Base-by-base conservation (phyloP, 768 basidiomycete genomes). In the Boletellus sp. region DNA sequence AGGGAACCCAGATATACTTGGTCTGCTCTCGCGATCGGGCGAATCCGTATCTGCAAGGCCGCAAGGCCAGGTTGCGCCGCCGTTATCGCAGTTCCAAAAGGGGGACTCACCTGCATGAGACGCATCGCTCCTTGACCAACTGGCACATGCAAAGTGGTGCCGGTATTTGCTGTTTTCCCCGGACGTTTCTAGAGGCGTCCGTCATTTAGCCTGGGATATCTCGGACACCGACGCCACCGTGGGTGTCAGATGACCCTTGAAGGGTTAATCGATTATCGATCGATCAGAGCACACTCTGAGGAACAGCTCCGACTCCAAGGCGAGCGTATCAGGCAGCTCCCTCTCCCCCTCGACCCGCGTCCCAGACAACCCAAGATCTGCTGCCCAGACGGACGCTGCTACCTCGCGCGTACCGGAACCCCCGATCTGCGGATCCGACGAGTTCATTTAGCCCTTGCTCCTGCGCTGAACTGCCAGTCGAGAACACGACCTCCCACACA, bases 361-460 rank as follows among this genome's bases (percentile, higher is more conserved):
- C 63, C 63, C 60, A 62, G 26, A 62, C 49, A 38, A 51, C 31
- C 63, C 61, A 62, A n/a, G 47, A 17, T 49, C 46, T 53, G 19
- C 12, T 6, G 17, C 56, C 58, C 12, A 61, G 22, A 34, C 16
- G 42, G 22, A 60, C 10, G 5, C 20, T 43, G 26, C 26, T 28
- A 23, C 47, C 51, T 13, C 22, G 36, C 5, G 38, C 19, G 33
- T 22, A 36, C 16, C 22, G 38, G 41, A 1, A 45, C 10, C 10
- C 41, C 43, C 41, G 50, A 43, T 50, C 26, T 0, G n/a, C 39
- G 16, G 58, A 39, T n/a, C 7, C 46, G 26, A 42, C 44, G 9
- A 61, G 59, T 23, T 50, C 56, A 13, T 42, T 55, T 12, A 61
- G 28, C 22, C 43, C 51, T 15, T n/a, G 43, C 37, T 62, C 56